phyloP scores from a whole-genome alignment of 164 flowering plant species.

The Hamamelis virginiana region DNA sequence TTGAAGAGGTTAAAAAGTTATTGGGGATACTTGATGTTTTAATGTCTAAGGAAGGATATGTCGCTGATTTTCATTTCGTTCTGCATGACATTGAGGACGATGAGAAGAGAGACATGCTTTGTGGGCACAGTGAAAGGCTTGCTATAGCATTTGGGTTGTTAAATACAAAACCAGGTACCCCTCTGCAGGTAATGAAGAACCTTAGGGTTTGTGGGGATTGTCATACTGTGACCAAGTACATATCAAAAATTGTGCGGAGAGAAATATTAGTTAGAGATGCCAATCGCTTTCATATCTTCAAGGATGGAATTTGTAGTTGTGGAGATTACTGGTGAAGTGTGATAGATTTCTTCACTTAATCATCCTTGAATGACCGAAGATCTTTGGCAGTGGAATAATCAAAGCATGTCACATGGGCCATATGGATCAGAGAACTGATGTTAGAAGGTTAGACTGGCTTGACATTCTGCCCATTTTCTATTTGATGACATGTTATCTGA shows the following conservation, averaged over 20 bases:
- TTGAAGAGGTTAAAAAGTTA: slow-evolving; percentile 25
- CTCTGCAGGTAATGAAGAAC: slow-evolving; percentile 48
- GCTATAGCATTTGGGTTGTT: slow-evolving; percentile 51
- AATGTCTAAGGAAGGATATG: slow-evolving; percentile 51
- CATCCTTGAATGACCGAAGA: background rate
- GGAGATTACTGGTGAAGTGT: slow-evolving; percentile 43
- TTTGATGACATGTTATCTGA: background rate
- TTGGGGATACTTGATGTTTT: slow-evolving; percentile 26
- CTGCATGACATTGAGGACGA: slow-evolving; percentile 47
- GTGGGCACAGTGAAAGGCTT: slow-evolving; percentile 50
- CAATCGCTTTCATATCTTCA: slow-evolving; percentile 48
- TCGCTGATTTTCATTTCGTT: slow-evolving; percentile 35
- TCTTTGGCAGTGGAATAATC: background rate
- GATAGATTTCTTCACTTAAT: background rate
- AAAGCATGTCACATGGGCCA: background rate
- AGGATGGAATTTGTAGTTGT: slow-evolving; percentile 45
- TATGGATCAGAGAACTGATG: background rate
- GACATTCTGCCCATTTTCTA: background rate
- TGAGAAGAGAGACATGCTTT: slow-evolving; percentile 42
- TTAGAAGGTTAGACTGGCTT: background rate
- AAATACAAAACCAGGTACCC: slow-evolving; percentile 38
- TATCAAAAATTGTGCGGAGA: slow-evolving; percentile 38
- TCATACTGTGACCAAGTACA: slow-evolving; percentile 42
- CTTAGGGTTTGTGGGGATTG: slow-evolving; percentile 51
- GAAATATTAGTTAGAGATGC: slow-evolving; percentile 48